Evolutionary conservation across 768 basidiomycete genomes (phyloP).

Genomic region (Kwoniella mangroviensis): DNA sequence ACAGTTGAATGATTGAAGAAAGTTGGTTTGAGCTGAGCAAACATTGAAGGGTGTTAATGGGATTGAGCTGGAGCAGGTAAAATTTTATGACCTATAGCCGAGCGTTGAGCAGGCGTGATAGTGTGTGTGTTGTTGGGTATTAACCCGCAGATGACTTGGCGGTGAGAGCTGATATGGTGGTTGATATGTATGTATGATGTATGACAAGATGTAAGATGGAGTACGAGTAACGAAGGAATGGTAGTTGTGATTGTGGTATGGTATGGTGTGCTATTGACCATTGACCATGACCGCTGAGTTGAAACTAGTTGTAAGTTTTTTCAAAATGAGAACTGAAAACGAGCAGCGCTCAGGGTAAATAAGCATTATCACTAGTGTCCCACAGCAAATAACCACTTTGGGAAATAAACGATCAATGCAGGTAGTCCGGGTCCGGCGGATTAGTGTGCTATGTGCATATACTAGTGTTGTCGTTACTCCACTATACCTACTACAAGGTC

Average conservation of each 20-base stretch:
- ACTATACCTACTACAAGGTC: not conserved
- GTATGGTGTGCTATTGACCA: not conserved
- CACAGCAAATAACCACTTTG: not conserved
- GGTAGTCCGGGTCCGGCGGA: not conserved
- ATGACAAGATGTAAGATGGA: not conserved
- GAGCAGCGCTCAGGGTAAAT: not conserved
- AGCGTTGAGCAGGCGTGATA: not conserved
- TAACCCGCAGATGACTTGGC: not conserved
- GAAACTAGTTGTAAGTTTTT: not conserved
- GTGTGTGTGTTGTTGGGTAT: not conserved
- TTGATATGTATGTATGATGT: not conserved
- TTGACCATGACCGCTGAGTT: not conserved
- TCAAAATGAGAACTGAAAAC: not conserved
- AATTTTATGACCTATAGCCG: not conserved
- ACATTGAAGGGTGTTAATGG: slow-evolving; percentile 17
- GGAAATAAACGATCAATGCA: not conserved
- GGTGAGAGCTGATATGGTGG: not conserved
- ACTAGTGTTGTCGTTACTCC: not conserved
- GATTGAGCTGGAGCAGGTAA: not conserved
- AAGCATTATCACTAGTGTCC: not conserved
- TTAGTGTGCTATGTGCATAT: not conserved
- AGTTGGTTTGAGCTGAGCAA: slow-evolving; percentile 22
- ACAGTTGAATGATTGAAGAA: slow-evolving; percentile 6
- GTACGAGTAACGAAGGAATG: not conserved
- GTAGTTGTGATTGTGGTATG: not conserved